Evolutionary conservation across 441 rosid genomes (phyloP).

Genomic region (Erodium texanum): DNA sequence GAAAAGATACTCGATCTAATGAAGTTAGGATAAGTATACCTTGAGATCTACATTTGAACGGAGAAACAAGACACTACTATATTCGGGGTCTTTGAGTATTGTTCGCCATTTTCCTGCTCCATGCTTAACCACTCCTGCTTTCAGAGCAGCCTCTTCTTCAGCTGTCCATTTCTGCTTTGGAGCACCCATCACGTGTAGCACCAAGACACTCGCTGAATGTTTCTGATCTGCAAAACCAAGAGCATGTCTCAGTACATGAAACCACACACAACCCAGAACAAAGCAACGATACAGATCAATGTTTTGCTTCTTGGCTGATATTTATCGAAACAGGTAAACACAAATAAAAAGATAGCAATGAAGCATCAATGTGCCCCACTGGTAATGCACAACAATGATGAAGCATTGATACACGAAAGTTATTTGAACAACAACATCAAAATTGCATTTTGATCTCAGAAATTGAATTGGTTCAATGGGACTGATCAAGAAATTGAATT

Average conservation of each 20-base stretch:
- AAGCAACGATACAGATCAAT: background rate
- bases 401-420: no score
- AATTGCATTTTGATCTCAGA: no score
- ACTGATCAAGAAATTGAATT: no score
- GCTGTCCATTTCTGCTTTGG: constrained; percentile 98
- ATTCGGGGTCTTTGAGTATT: constrained; percentile 85
- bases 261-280: background rate
- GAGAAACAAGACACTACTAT: constrained; percentile 58
- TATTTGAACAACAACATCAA: no score
- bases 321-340: no score
- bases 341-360: no score
- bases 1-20: background rate
- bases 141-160: constrained; percentile 90
- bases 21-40: constrained; percentile 30
- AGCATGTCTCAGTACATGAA: no score
- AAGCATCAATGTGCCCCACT: no score
- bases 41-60: constrained; percentile 96
- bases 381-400: no score
- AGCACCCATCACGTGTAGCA: constrained; percentile 59
- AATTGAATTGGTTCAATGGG: no score
- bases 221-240: constrained; percentile 15
- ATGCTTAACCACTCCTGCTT: constrained; percentile 83
- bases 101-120: constrained; percentile 98
- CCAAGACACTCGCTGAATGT: constrained; percentile 16
- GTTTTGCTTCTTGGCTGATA: no score